Evolutionary conservation across 2,329 filamentous ascomycete genomes (phyloP), one percentile per base, ranked within the genome.

Genomic region (Pleoardoris graminearum): DNA sequence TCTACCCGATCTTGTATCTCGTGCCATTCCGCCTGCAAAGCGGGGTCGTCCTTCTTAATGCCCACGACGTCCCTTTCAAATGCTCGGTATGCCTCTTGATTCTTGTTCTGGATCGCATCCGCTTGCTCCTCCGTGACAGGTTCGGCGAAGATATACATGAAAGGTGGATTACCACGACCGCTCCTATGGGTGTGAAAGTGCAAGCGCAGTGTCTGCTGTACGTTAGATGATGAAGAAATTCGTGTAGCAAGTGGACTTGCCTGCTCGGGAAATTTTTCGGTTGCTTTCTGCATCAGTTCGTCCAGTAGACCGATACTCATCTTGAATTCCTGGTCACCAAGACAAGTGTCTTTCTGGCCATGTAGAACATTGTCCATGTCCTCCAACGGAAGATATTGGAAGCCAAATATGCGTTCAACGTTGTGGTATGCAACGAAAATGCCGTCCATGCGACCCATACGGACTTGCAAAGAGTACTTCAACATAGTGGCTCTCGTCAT

Each of bases 381-480:
- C 3, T 83, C 71, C 12, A 97, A 76, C 53, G 86, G 86, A 54
- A 99, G 82, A 70, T 99, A 99, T 73, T 99, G 94, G 73, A 99
- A 99, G 5, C 94, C 94, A 69, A 99, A 99, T 44, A 99, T 96
- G 50, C 92, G 88, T 73, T 92, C 82, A 2, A 91, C 90, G 70
- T 99, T 99, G 78, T 99, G 94, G 70, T 86, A 99, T 2, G 94
- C 94, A 19, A 97, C 89, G 68, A 97, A 99, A 44, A 97, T 97
- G 48, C 94, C 94, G 69, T 99, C 93, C 95, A 99, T 99, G 44
- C 92, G 86, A 16, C 95, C 94, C 85, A 99, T 95, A 38, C 94
- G 89, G 23, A 93, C 95, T 75, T 99, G 94, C 25, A 99, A 80
- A 8, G 92, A 96, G 73, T 99, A 99, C 69, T 99, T 99, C 50